Conservation (phyloP, 441 rosid genomes). For the Cnidoscolus chayamansa region DNA sequence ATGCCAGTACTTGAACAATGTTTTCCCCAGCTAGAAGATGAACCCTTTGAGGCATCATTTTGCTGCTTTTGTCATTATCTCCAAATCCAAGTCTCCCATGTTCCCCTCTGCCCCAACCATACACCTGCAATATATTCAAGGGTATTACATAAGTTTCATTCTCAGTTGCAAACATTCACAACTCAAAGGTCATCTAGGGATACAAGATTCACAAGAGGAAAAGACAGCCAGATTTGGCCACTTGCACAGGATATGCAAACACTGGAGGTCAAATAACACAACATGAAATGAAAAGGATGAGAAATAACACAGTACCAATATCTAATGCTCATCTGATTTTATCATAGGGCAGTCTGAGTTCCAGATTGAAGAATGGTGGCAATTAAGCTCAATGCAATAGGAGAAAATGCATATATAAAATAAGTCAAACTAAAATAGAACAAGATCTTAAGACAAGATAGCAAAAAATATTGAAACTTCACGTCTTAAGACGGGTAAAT, state of each 20-base stretch:
- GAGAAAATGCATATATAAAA: background rate
- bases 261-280: background rate
- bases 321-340: background rate
- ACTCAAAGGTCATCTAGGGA: background rate
- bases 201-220: background rate
- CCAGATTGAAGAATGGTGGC: background rate
- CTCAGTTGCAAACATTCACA: background rate
- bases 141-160: background rate
- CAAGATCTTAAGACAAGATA: background rate
- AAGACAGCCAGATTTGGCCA: background rate
- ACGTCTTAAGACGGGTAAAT: too few relatives aligned
- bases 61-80: constrained; percentile 96
- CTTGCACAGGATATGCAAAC: background rate
- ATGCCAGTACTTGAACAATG: constrained; percentile 61
- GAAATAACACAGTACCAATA: background rate
- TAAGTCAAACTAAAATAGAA: background rate
- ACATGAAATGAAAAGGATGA: background rate
- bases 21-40: constrained; percentile 75
- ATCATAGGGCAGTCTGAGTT: background rate
- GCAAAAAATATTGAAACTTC: background rate
- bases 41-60: constrained; percentile 95
- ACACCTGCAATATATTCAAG: constrained; percentile 53
- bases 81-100: constrained; percentile 98
- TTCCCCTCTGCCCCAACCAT: constrained; percentile 99
- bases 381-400: background rate